These are phyloP conservation scores for Cenococcum geophilum DNA, from an alignment of 495 filamentous ascomycete species.

Conservation along the genomic window DNA sequence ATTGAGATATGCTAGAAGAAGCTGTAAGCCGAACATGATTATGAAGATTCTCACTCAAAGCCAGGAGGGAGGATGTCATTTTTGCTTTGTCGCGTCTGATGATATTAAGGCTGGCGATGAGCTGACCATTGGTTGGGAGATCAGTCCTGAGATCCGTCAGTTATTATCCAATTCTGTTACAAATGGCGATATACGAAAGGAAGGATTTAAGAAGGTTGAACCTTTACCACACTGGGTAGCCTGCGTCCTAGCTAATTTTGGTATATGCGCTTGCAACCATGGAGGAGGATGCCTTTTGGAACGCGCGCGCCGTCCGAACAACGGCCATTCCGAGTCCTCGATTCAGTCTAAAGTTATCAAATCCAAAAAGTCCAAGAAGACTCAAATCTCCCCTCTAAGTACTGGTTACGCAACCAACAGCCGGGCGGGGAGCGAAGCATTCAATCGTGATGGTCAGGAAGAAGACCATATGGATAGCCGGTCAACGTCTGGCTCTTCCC, in stretches of 20 bases:
- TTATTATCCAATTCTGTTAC: conserved; percentile 33
- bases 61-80: conserved; percentile 61
- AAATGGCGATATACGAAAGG: conserved; percentile 44
- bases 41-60: conserved; percentile 74
- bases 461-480: conserved; percentile 54
- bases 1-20: conserved; percentile 78
- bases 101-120: conserved; percentile 59
- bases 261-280: conserved; percentile 71
- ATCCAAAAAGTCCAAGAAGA: conserved; percentile 50
- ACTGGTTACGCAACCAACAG: conserved; percentile 67
- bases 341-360: conserved; percentile 43
- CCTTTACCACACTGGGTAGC: conserved; percentile 58
- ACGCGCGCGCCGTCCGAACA: conserved; percentile 59
- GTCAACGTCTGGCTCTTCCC: conserved; percentile 67
- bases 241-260: conserved; percentile 73
- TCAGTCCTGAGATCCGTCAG: conserved; percentile 46
- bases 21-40: conserved; percentile 76
- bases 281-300: conserved; percentile 56
- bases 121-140: conserved; percentile 63
- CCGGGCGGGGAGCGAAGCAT: conserved; percentile 68
- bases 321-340: conserved; percentile 38
- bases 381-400: conserved; percentile 60
- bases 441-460: conserved; percentile 39
- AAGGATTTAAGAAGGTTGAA: conserved; percentile 44
- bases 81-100: conserved; percentile 78